Conservation (phyloP, 1,139 yeast species). For the Suhomyces bribrorum region DNA sequence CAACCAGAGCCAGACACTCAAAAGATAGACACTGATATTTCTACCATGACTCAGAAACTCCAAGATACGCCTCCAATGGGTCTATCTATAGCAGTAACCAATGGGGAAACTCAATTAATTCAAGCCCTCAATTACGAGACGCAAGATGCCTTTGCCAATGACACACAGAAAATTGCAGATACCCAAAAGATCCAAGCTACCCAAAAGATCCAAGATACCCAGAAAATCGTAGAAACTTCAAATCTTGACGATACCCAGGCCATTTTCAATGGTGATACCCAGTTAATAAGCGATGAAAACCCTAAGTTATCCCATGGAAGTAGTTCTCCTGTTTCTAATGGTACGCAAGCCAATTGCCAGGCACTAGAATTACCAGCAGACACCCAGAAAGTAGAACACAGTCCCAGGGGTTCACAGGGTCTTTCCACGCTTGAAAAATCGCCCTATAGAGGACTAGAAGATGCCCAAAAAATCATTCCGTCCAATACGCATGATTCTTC, state of each 20-base stretch:
- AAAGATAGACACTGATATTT: neutral
- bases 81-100: too few relatives aligned
- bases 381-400: neutral
- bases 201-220: too few relatives aligned
- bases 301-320: too few relatives aligned
- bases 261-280: too few relatives aligned
- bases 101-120: neutral
- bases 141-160: neutral
- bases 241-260: neutral
- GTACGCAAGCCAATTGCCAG: too few relatives aligned
- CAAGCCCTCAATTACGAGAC: neutral
- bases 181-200: too few relatives aligned
- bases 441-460: too few relatives aligned
- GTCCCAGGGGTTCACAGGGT: too few relatives aligned
- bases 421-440: too few relatives aligned
- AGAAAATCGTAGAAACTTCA: neutral
- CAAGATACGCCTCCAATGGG: constrained; percentile 1
- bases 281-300: too few relatives aligned
- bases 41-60: constrained; percentile 1
- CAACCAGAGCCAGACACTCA: constrained; percentile 3
- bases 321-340: too few relatives aligned
- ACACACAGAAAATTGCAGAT: neutral
- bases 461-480: constrained; percentile 1
- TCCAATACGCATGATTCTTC: neutral
- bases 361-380: neutral